Percentiles rank a stretch among this genome's conserved stretches.
Conservation (phyloP, 305 asterid species). For the Solanum hybrid region DNA sequence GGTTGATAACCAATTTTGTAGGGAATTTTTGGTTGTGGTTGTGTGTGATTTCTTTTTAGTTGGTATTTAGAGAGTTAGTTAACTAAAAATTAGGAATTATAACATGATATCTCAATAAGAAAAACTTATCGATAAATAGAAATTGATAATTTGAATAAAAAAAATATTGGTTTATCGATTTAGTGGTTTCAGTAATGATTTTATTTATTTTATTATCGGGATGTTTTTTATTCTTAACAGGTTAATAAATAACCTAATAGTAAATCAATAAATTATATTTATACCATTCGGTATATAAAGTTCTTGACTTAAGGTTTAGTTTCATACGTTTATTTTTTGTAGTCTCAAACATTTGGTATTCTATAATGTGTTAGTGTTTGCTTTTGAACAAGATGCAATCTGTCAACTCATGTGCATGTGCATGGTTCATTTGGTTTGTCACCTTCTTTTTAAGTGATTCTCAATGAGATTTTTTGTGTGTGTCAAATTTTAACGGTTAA, state of each 20-base stretch:
- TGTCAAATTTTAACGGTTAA: neutral
- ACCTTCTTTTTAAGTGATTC: too few species aligned
- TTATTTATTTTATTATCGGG: neutral
- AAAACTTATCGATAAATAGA: too few species aligned
- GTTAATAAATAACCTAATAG: neutral
- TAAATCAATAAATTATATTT: too few species aligned
- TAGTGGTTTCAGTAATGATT: too few species aligned
- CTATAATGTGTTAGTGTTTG: neutral
- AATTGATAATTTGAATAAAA: too few species aligned
- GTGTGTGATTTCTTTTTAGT: neutral
- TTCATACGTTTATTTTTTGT: neutral
- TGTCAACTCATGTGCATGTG: neutral
- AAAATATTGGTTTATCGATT: neutral
- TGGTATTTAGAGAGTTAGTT: neutral
- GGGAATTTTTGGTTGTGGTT: neutral
- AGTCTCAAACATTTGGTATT: too few species aligned
- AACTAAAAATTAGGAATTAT: neutral
- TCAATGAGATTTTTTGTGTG: too few species aligned
- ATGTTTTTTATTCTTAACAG: neutral
- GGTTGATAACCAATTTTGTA: neutral
- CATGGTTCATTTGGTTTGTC: neutral
- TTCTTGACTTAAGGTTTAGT: neutral
- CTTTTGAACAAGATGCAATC: neutral
- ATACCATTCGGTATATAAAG: neutral
- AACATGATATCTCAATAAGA: neutral